Percentiles rank a stretch among this genome's conserved stretches.
These are phyloP conservation scores for Ascochyta pisi DNA, from an alignment of 2,329 filamentous ascomycete species.

Conservation along the genomic window DNA sequence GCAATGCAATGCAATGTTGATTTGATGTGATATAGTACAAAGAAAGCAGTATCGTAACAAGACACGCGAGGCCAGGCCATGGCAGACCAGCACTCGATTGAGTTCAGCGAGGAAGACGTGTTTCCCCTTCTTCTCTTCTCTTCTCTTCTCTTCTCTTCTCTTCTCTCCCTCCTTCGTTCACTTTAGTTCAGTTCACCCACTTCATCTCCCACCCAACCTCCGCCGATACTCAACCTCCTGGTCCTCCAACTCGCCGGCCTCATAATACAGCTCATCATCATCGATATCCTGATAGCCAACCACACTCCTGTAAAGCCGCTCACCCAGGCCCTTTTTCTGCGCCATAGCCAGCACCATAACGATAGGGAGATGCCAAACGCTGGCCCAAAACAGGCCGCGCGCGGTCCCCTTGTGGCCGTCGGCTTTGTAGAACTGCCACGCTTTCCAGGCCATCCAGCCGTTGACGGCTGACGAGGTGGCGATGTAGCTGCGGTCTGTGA, in stretches of 20 bases:
- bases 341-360: constrained; percentile 88
- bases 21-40: too few species aligned
- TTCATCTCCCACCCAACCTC: not conserved
- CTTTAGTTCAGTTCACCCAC: too few species aligned
- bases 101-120: too few species aligned
- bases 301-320: constrained; percentile 41
- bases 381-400: constrained; percentile 91
- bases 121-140: too few species aligned
- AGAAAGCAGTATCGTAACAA: too few species aligned
- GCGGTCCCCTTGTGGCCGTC: constrained; percentile 82
- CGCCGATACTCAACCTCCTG: constrained; percentile 7
- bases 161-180: too few species aligned
- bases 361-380: constrained; percentile 92
- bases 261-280: constrained; percentile 45
- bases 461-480: constrained; percentile 83
- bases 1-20: too few species aligned
- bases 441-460: constrained; percentile 81
- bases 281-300: constrained; percentile 42
- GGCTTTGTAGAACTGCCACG: constrained; percentile 79
- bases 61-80: too few species aligned
- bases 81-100: too few species aligned
- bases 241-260: constrained; percentile 39
- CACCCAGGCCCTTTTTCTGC: constrained; percentile 80
- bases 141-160: too few species aligned
- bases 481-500: constrained; percentile 87